These are phyloP conservation scores for Astrephomene gubernaculifera DNA, from an alignment of 139 green algal species.

Conservation along the genomic window DNA sequence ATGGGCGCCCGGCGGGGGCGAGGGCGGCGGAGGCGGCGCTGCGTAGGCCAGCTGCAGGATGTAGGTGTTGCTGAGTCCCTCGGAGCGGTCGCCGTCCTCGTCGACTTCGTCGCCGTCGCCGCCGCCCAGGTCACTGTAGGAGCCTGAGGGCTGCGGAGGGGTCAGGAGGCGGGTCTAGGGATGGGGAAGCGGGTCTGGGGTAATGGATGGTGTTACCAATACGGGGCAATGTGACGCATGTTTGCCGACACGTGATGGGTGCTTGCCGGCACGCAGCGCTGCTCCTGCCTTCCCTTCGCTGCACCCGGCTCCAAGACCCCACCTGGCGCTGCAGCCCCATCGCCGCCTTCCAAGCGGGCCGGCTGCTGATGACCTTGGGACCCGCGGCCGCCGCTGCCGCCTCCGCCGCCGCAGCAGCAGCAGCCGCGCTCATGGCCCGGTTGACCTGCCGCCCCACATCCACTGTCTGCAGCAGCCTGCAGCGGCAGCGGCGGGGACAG, in stretches of 20 bases:
- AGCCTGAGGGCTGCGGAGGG: not conserved
- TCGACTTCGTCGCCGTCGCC: not conserved
- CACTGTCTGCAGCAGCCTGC: slow-evolving; percentile 29
- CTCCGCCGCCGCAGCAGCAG: slow-evolving; percentile 7
- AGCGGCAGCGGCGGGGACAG: no score
- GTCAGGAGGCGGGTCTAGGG: not conserved
- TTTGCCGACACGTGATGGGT: no score
- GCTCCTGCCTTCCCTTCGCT: not conserved
- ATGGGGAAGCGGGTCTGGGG: no score
- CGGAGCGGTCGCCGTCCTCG: not conserved
- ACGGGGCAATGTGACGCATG: no score
- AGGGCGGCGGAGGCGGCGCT: not conserved
- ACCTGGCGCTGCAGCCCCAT: slow-evolving; percentile 44
- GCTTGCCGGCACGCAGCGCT: no score
- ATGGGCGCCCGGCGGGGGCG: not conserved
- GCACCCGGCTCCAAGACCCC: not conserved
- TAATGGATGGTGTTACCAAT: no score
- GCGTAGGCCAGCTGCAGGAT: slow-evolving; percentile 19
- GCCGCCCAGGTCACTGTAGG: not conserved
- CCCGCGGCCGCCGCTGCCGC: slow-evolving; percentile 19
- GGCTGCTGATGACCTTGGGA: slow-evolving; percentile 44
- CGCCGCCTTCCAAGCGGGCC: slow-evolving; percentile 45
- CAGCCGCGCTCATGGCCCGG: slow-evolving; percentile 14
- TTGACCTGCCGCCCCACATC: slow-evolving; percentile 45
- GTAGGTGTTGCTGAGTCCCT: not conserved